Conservation (phyloP, 2,329 filamentous ascomycete species). For the Trichoderma afroharzianum region DNA sequence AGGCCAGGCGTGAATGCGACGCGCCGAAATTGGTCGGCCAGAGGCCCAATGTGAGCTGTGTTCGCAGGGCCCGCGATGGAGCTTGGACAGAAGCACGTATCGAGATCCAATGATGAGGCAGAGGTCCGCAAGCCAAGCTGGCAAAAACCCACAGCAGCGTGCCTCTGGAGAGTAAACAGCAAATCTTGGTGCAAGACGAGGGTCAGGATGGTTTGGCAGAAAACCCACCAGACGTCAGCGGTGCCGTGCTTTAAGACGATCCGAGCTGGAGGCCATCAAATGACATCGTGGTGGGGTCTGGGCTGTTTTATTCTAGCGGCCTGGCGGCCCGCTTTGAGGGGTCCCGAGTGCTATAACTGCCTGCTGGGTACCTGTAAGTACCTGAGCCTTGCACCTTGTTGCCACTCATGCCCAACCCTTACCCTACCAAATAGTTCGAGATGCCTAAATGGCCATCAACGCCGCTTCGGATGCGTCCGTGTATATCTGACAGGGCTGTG, state of each 20-base stretch:
- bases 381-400: not conserved
- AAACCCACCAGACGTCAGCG: slow-evolving; percentile 9
- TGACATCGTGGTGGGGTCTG: slow-evolving; percentile 23
- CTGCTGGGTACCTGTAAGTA: not conserved
- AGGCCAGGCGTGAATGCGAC: not conserved
- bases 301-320: not conserved
- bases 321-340: slow-evolving; percentile 17
- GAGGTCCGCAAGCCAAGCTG: not conserved
- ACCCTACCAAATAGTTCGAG: not conserved
- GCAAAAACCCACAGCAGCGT: not conserved
- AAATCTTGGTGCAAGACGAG: not conserved
- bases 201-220: not conserved
- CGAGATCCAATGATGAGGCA: not conserved
- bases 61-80: not conserved
- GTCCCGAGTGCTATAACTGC: slow-evolving; percentile 11
- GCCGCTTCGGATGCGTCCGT: not conserved
- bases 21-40: not conserved
- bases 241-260: slow-evolving; percentile 4
- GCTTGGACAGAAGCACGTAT: not conserved
- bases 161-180: not conserved
- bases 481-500: not conserved
- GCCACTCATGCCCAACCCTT: slow-evolving; percentile 11
- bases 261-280: slow-evolving; percentile 10
- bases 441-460: not conserved
- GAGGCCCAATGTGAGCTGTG: not conserved